A percentile compares a stretch with the other conserved stretches of the same genome.
phyloP scores from a whole-genome alignment of 116 monocot species.

The Posidonia oceanica region DNA sequence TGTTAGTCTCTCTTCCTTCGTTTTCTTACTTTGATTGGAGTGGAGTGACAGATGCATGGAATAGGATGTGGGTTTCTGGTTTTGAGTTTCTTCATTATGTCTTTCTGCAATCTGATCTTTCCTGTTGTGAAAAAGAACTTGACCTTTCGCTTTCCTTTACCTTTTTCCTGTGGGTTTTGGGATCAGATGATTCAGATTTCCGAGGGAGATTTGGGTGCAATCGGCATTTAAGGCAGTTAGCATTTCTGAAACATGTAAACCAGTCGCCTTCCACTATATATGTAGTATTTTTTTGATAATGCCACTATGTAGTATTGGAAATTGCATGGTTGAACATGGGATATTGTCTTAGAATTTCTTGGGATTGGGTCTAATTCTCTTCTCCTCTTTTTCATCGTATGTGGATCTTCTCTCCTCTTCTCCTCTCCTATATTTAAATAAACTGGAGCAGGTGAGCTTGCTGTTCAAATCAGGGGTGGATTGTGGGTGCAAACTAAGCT shows the following conservation, averaged over 20 bases:
- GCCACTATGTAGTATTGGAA: too few species aligned
- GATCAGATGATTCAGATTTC: background rate
- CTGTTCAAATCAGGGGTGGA: too few species aligned
- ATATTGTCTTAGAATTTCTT: background rate
- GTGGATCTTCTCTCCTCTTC: background rate
- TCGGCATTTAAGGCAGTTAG: background rate
- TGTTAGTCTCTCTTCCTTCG: background rate
- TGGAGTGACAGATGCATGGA: background rate
- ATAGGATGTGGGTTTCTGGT: background rate
- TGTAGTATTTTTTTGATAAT: too few species aligned
- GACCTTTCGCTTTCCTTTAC: background rate
- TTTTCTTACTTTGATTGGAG: background rate
- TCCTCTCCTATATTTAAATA: background rate
- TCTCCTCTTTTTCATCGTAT: background rate
- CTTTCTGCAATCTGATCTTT: background rate
- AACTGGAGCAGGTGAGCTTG: too few species aligned
- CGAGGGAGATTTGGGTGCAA: slow-evolving; percentile 5
- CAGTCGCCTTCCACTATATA: too few species aligned
- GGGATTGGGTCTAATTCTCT: background rate
- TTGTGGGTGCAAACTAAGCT: too few species aligned
- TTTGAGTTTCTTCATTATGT: background rate
- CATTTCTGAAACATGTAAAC: background rate
- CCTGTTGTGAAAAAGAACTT: background rate
- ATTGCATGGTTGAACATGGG: too few species aligned
- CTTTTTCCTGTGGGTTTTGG: background rate